Evolutionary conservation across 1,139 yeast species (phyloP).

Genomic region (Diutina neorugosa): DNA sequence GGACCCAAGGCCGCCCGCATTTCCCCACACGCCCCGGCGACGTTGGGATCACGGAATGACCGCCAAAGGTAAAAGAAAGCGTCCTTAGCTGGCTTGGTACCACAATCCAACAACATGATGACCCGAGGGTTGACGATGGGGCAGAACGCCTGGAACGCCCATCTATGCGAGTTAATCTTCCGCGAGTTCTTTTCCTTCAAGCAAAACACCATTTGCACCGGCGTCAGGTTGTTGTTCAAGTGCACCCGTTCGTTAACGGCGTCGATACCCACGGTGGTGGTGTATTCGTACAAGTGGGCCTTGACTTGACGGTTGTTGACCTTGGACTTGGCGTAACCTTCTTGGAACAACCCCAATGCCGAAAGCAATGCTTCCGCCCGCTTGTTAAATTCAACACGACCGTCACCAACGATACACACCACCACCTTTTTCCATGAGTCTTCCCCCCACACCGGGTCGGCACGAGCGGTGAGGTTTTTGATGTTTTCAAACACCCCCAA

Average conservation of each 20-base stretch:
- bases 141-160: constrained; percentile 77
- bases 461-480: constrained; percentile 42
- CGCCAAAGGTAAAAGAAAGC: constrained; percentile 73
- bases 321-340: constrained; percentile 69
- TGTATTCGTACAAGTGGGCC: constrained; percentile 70
- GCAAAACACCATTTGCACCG: constrained; percentile 67
- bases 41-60: constrained; percentile 56
- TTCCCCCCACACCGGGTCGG: constrained; percentile 63
- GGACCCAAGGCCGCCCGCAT: constrained; percentile 60
- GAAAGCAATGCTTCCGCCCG: constrained; percentile 54
- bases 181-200: constrained; percentile 63
- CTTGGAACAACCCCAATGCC: constrained; percentile 69
- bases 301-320: constrained; percentile 60
- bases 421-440: constrained; percentile 76
- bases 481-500: constrained; percentile 72
- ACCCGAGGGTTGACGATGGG: constrained; percentile 60
- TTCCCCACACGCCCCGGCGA: constrained; percentile 89
- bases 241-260: constrained; percentile 42
- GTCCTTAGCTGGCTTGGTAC: constrained; percentile 63
- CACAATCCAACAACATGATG: constrained; percentile 65
- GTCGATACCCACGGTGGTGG: constrained; percentile 66
- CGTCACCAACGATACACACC: constrained; percentile 66
- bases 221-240: constrained; percentile 48
- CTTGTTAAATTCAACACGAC: constrained; percentile 56
- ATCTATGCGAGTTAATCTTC: constrained; percentile 73